These are phyloP conservation scores for Harrya chromipes DNA, from an alignment of 768 basidiomycete genomes.

Conservation along the genomic window DNA sequence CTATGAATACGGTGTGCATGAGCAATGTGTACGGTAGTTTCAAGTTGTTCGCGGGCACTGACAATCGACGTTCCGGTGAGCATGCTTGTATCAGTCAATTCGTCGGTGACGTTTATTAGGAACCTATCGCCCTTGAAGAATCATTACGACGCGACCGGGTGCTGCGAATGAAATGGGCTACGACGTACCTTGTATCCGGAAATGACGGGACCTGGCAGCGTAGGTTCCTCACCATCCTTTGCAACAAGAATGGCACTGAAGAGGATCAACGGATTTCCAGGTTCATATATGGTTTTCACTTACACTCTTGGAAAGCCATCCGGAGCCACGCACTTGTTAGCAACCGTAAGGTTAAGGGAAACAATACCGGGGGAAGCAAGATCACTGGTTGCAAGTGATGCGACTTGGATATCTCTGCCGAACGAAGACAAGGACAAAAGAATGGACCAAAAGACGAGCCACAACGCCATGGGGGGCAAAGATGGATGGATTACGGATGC, in stretches of 20 bases:
- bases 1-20: slow-evolving; percentile 12
- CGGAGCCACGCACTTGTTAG: slow-evolving; percentile 8
- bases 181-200: slow-evolving; percentile 34
- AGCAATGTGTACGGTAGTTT: not conserved
- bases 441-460: not conserved
- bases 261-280: not conserved
- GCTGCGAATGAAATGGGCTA: not conserved
- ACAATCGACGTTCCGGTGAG: slow-evolving; percentile 22
- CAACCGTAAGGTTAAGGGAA: not conserved
- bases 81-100: slow-evolving; percentile 20
- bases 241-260: slow-evolving; percentile 36
- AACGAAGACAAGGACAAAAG: not conserved
- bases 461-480: not conserved
- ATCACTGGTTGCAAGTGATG: not conserved
- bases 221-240: slow-evolving; percentile 14
- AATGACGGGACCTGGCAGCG: slow-evolving; percentile 41
- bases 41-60: not conserved
- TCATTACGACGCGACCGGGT: not conserved
- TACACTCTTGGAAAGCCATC: slow-evolving; percentile 14
- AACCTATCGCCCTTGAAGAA: slow-evolving; percentile 18
- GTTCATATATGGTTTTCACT: not conserved
- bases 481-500: not conserved
- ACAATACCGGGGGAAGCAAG: not conserved
- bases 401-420: not conserved
- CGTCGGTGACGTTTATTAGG: slow-evolving; percentile 14